Conservation (phyloP, 2,329 filamentous ascomycete species). For the Penicillium sp. region DNA sequence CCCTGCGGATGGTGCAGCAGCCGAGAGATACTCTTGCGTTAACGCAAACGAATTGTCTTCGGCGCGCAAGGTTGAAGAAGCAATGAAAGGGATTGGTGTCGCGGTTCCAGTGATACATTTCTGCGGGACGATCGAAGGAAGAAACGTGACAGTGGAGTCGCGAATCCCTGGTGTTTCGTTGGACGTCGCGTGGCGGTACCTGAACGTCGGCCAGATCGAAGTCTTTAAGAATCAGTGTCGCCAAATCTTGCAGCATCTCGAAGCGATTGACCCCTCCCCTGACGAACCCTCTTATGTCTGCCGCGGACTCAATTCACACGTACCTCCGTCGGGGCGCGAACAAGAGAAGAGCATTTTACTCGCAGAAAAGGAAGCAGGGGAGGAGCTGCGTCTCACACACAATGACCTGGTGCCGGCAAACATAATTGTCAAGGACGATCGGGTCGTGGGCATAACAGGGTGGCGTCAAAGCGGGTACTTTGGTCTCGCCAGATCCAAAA, state of each 20-base stretch:
- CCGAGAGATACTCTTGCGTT: slow-evolving; percentile 29
- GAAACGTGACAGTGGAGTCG: slow-evolving; percentile 38
- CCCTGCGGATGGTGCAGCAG: slow-evolving; percentile 19
- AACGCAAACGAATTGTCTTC: slow-evolving; percentile 38
- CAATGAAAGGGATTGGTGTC: slow-evolving; percentile 30
- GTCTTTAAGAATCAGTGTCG: slow-evolving; percentile 35
- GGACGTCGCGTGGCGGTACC: slow-evolving; percentile 36
- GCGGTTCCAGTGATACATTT: slow-evolving; percentile 35
- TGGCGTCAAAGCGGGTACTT: slow-evolving; percentile 40
- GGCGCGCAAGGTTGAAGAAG: slow-evolving; percentile 31
- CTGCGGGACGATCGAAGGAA: slow-evolving; percentile 35
- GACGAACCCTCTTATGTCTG: slow-evolving; percentile 33
- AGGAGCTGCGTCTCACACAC: slow-evolving; percentile 32
- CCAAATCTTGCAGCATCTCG: slow-evolving; percentile 29
- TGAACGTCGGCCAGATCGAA: slow-evolving; percentile 30
- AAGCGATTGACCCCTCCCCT: slow-evolving; percentile 21
- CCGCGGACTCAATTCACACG: slow-evolving; percentile 29
- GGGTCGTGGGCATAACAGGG: slow-evolving; percentile 36
- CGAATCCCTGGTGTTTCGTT: slow-evolving; percentile 38
- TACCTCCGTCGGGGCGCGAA: slow-evolving; percentile 18
- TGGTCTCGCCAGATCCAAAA: slow-evolving; percentile 30
- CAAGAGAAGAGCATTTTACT: slow-evolving; percentile 34
- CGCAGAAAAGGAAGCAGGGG: slow-evolving; percentile 19
- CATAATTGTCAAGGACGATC: slow-evolving; percentile 35
- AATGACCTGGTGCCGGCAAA: slow-evolving; percentile 37